Conservation (phyloP, 1,284 basidiomycete genomes). For the Meira miltonrushii region DNA sequence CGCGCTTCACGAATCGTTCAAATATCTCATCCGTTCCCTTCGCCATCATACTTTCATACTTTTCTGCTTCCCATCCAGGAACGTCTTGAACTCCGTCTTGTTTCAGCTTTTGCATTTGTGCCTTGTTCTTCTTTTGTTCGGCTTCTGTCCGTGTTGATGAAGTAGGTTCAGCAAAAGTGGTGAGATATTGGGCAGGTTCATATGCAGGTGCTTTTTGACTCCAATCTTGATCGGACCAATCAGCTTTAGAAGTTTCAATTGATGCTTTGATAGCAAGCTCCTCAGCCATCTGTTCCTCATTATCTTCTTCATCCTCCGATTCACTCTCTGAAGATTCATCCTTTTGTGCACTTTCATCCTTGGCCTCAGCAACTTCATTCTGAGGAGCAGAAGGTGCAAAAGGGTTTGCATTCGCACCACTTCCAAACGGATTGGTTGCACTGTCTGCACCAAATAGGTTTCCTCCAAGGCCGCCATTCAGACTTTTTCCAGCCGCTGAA, state of each 20-base stretch:
- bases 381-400: conserved; percentile 15
- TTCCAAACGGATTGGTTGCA: not conserved
- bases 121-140: conserved; percentile 17
- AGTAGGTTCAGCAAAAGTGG: conserved; percentile 45
- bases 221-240: conserved; percentile 25
- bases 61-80: conserved; percentile 33
- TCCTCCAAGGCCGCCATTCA: conserved; percentile 16
- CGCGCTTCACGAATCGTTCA: conserved; percentile 43
- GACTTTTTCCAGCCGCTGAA: conserved; percentile 1
- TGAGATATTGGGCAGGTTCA: conserved; percentile 36
- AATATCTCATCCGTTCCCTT: conserved; percentile 44
- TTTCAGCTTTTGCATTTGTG: conserved; percentile 7
- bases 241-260: conserved; percentile 17
- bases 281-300: conserved; percentile 41
- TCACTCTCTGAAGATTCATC: conserved; percentile 18
- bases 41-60: conserved; percentile 44
- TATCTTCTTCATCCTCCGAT: conserved; percentile 24
- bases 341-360: not conserved
- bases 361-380: not conserved
- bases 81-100: conserved; percentile 21
- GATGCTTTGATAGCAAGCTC: conserved; percentile 48
- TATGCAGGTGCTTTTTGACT: conserved; percentile 26
- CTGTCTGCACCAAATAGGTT: conserved; percentile 29
- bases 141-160: conserved; percentile 24
- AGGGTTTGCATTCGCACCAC: conserved; percentile 16